Evolutionary conservation across 148 eudicot species (phyloP), one percentile per base, ranked within the genome.

Genomic region (Nyssa sinensis): DNA sequence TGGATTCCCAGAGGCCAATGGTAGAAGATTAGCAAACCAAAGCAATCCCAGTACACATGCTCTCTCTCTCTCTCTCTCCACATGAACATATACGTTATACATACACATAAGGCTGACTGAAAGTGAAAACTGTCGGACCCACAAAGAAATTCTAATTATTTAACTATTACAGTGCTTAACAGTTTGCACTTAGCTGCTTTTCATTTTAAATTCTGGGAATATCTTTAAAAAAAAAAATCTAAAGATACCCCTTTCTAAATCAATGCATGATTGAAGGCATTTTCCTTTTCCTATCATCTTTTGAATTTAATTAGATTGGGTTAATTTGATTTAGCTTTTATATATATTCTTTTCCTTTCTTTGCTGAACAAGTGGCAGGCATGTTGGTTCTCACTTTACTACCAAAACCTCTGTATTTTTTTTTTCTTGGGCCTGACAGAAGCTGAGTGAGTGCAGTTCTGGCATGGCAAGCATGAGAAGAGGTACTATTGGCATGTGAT

Each of bases 191-290:
- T 63, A 78, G 41, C 64, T 37, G 29, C 78, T 73, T 79, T 69
- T 59, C 59, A 64, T 57, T 64, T 66, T 30, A 67, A 66, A 67
- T 78, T 66, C 61, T 51, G 64, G 25, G 64, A 75, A 70, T 37
- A 51, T 28, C 64, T 62, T 32, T 67, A 39, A 35, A 60, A 74
- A 73, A 39, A 35, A 60, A 74, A 78, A 47, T 74, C 78, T 53
- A 58, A 49, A 63, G 30, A 44, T 30, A 64, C 61, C 19, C 62
- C 70, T 71, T 70, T 49, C 76, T 35, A 66, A 77, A 70, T 83
- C 78, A 82, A 80, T 60, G 88, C 84, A 84, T 90, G 90, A 88
- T 87, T 83, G 80, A 84, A 76, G 81, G 86, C 80, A 75, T 79
- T 88, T 79, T 29, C 44, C 49, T 72, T 76, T 77, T 78, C 44